Conservation (phyloP, 1,139 yeast genomes). For the Lipomyces yarrowii region DNA sequence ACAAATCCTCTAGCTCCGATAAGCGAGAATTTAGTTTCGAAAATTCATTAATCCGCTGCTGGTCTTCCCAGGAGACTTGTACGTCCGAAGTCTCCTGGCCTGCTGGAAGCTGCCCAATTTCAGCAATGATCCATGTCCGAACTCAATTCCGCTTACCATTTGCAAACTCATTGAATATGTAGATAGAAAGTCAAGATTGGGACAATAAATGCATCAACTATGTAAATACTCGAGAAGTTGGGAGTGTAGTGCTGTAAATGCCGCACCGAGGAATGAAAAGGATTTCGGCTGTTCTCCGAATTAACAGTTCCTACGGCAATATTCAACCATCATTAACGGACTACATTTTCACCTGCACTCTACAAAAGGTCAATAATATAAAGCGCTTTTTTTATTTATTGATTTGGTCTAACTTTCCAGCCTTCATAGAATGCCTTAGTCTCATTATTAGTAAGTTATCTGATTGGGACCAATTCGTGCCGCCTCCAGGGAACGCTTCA, state of each 20-base stretch:
- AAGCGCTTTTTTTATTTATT: not conserved
- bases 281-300: too few species aligned
- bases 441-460: not conserved
- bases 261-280: too few species aligned
- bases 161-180: constrained; percentile 18
- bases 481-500: not conserved
- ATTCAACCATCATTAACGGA: not conserved
- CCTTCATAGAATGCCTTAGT: not conserved
- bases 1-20: constrained; percentile 57
- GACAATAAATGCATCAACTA: not conserved
- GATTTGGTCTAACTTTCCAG: not conserved
- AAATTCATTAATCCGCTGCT: constrained; percentile 82
- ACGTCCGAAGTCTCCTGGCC: constrained; percentile 52
- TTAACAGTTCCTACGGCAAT: too few species aligned
- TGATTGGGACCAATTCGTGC: not conserved
- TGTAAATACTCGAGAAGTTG: not conserved
- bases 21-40: constrained; percentile 76
- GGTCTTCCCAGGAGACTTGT: constrained; percentile 88
- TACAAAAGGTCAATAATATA: not conserved
- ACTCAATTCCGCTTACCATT: constrained; percentile 14
- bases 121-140: not conserved
- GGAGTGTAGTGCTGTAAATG: not conserved
- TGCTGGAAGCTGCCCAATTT: constrained; percentile 32
- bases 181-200: not conserved
- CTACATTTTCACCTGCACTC: not conserved